These are phyloP conservation scores for Pholiota molesta DNA, from an alignment of 768 basidiomycete genomes.

Conservation along the genomic window DNA sequence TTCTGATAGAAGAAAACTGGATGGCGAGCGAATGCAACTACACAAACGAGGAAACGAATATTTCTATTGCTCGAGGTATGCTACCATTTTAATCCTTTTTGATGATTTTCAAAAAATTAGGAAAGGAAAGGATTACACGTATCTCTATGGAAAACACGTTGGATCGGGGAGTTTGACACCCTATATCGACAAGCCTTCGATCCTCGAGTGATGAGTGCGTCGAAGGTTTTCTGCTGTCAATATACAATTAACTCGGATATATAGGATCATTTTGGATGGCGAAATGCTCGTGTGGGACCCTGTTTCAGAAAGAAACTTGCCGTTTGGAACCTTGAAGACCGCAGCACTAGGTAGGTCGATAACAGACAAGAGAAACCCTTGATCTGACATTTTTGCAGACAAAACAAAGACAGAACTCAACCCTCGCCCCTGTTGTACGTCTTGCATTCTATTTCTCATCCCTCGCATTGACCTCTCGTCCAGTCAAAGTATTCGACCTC, in stretches of 20 bases:
- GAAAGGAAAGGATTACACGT: conserved; percentile 90
- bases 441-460: background rate
- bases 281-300: conserved; percentile 99
- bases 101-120: conserved; percentile 36
- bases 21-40: conserved; percentile 95
- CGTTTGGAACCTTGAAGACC: conserved; percentile 93
- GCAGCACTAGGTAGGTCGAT: conserved; percentile 72
- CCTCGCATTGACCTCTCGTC: background rate
- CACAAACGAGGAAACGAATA: conserved; percentile 93
- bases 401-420: conserved; percentile 69
- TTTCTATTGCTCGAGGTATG: conserved; percentile 88
- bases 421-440: conserved; percentile 90
- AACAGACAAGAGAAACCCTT: background rate
- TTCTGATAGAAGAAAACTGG: conserved; percentile 97
- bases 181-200: conserved; percentile 80
- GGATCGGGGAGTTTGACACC: conserved; percentile 89
- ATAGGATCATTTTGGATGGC: conserved; percentile 91
- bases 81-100: background rate
- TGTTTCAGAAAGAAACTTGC: conserved; percentile 80
- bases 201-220: conserved; percentile 74
- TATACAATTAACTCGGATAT: background rate
- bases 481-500: conserved; percentile 97
- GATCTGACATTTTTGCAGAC: conserved; percentile 43
- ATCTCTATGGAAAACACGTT: conserved; percentile 86
- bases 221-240: background rate